Percentiles rank a stretch among this genome's conserved stretches.
Evolutionary conservation across 495 filamentous ascomycete genomes (phyloP).

Genomic region (Cairneyella variabilis): DNA sequence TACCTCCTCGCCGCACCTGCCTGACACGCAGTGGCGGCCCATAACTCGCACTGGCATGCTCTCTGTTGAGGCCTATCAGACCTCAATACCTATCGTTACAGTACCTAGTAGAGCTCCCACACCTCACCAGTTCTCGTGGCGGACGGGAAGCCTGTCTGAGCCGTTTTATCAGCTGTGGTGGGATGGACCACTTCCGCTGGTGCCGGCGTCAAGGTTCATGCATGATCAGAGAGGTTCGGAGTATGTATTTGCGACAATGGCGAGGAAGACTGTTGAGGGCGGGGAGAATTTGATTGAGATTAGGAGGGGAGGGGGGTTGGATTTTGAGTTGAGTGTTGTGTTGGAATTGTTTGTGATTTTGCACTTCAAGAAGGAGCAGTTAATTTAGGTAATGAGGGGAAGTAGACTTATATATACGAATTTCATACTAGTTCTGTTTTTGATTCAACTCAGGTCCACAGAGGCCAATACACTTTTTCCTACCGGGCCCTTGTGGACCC

Average conservation of each 20-base stretch:
- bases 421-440: neutral
- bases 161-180: neutral
- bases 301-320: neutral
- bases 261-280: neutral
- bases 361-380: neutral
- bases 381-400: neutral
- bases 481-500: too few species aligned
- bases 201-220: neutral
- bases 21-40: neutral
- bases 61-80: neutral
- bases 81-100: neutral
- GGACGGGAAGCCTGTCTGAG: neutral
- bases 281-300: neutral
- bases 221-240: neutral
- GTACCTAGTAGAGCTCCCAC: neutral
- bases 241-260: neutral
- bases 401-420: neutral
- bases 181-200: neutral
- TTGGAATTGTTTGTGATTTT: neutral
- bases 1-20: conserved; percentile 1
- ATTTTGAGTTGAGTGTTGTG: neutral
- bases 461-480: too few species aligned
- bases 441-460: too few species aligned
- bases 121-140: neutral
- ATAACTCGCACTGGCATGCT: neutral